Evolutionary conservation across 192 early-diverging fungal genomes (phyloP).

Genomic region (Pilaira anomala): DNA sequence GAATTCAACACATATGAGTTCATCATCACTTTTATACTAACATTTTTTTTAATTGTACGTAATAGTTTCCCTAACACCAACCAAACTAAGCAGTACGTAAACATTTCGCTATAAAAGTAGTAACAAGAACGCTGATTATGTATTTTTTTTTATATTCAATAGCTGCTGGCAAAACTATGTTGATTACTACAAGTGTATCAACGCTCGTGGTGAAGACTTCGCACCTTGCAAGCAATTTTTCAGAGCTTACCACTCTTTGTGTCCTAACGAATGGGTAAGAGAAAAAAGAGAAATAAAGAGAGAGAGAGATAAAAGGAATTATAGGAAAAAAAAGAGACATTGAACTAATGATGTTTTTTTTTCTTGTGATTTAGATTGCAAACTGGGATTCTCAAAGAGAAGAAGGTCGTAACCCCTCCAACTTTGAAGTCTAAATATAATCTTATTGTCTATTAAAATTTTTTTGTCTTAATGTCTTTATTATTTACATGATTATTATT

Average conservation of each 20-base stretch:
- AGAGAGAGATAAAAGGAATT: background rate
- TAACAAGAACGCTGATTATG: background rate
- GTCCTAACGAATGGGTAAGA: conserved; percentile 93
- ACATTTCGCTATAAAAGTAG: background rate
- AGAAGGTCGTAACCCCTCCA: conserved; percentile 46
- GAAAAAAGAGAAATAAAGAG: background rate
- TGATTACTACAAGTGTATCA: conserved; percentile 90
- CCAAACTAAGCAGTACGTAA: conserved; percentile 83
- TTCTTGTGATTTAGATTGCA: conserved; percentile 28
- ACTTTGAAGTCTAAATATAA: conserved; percentile 41
- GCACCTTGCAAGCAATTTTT: conserved; percentile 90
- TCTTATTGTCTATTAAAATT: no score
- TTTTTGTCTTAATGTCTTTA: conserved; percentile 1
- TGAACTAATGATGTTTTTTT: background rate
- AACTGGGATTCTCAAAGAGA: conserved; percentile 51
- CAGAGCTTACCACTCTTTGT: conserved; percentile 79
- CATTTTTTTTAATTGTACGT: background rate
- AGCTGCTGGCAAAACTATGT: conserved; percentile 99
- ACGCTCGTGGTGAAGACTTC: conserved; percentile 94
- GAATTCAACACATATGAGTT: background rate
- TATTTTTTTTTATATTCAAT: background rate
- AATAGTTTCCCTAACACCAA: conserved; percentile 95
- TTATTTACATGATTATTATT: conserved; percentile 6
- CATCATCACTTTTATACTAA: background rate
- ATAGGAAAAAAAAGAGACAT: background rate